Conservation (phyloP, 441 rosid genomes). For the Pelargonium cotyledonis region DNA sequence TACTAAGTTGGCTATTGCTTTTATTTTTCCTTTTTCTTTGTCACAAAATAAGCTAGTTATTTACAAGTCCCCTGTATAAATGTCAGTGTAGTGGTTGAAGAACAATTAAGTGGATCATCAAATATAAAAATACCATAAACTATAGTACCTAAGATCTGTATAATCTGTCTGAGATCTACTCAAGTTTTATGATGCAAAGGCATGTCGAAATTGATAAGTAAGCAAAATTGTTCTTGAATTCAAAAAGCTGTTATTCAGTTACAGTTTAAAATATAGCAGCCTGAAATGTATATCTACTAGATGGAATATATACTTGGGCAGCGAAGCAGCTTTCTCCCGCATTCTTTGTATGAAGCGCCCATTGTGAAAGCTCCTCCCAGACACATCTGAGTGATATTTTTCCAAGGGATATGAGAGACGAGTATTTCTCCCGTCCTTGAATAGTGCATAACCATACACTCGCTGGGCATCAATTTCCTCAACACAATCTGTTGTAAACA, state of each 20-base stretch:
- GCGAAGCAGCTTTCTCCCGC: conserved; percentile 69
- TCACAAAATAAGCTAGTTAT: no score
- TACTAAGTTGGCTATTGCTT: no score
- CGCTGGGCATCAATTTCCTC: conserved; percentile 73
- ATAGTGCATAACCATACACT: conserved; percentile 74
- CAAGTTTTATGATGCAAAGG: not conserved
- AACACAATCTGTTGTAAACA: conserved; percentile 55
- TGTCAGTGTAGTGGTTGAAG: no score
- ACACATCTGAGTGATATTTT: conserved; percentile 55
- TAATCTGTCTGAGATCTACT: not conserved
- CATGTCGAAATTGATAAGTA: not conserved
- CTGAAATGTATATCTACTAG: not conserved
- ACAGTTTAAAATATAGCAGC: conserved; percentile 8
- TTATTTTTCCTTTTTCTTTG: no score
- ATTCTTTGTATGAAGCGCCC: conserved; percentile 80
- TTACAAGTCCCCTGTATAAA: no score
- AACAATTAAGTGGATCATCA: no score
- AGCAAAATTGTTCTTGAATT: not conserved
- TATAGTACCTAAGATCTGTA: not conserved
- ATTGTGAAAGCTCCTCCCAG: conserved; percentile 85
- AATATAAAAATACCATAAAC: not conserved
- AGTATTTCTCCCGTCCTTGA: conserved; percentile 56
- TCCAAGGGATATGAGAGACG: conserved; percentile 69
- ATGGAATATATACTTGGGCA: conserved; percentile 45
- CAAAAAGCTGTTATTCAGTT: not conserved